Evolutionary conservation across 495 filamentous ascomycete genomes (phyloP).

Genomic region (Barbatosphaeria neglecta): DNA sequence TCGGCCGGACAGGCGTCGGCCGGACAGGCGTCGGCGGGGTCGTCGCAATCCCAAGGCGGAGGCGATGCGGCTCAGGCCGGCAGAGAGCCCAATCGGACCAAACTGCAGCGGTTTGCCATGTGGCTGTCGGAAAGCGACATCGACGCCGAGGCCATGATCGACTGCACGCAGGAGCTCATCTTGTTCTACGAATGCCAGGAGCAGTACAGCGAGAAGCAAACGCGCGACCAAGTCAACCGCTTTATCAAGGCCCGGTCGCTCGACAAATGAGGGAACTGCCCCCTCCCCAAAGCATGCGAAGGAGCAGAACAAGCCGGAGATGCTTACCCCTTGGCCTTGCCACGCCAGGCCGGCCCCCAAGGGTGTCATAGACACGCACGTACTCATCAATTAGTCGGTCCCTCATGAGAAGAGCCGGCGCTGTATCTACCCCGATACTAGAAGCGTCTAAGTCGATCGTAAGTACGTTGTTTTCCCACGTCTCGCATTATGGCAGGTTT

Average conservation of each 20-base stretch:
- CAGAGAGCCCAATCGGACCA: slow-evolving; percentile 31
- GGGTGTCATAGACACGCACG: too few species aligned
- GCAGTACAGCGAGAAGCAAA: slow-evolving; percentile 69
- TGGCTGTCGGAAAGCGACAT: slow-evolving; percentile 91
- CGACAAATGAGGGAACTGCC: slow-evolving; percentile 54
- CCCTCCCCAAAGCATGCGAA: neutral
- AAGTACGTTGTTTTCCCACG: too few species aligned
- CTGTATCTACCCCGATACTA: too few species aligned
- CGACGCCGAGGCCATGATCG: slow-evolving; percentile 83
- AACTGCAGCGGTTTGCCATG: slow-evolving; percentile 61
- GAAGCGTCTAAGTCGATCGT: too few species aligned
- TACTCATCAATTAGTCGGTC: too few species aligned
- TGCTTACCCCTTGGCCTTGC: too few species aligned
- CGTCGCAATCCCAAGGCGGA: slow-evolving; percentile 14
- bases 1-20: neutral
- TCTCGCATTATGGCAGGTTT: too few species aligned
- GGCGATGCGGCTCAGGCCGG: slow-evolving; percentile 7
- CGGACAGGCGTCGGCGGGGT: slow-evolving; percentile 4
- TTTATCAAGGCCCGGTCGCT: slow-evolving; percentile 78
- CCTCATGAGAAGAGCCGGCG: too few species aligned
- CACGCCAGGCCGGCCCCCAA: too few species aligned
- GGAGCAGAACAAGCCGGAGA: too few species aligned
- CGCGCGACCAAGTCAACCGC: slow-evolving; percentile 54
- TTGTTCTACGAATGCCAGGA: slow-evolving; percentile 92
- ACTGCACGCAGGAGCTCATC: slow-evolving; percentile 90